These are phyloP conservation scores for grape (Vitis vinifera) DNA, from an alignment of 164 flowering plant species.

Conservation along the genomic window DNA sequence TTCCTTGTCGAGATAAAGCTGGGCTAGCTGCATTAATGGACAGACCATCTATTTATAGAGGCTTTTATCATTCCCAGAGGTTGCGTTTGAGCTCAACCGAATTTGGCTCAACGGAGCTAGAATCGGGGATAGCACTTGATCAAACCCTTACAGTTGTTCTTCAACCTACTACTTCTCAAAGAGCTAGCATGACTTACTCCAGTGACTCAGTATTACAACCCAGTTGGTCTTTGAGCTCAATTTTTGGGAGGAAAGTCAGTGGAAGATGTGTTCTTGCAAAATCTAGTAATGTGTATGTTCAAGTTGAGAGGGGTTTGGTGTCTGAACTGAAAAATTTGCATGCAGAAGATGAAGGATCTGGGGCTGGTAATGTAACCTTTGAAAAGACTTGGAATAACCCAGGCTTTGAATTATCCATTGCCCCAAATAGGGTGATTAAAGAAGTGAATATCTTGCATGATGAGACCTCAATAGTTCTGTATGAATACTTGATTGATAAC, in stretches of 20 bases:
- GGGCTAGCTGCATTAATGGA: constrained; percentile 88
- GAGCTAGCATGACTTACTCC: constrained; percentile 20
- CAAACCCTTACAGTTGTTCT: constrained; percentile 92
- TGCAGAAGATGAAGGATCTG: constrained; percentile 18
- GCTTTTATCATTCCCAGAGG: constrained; percentile 90
- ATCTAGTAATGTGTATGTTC: constrained; percentile 70
- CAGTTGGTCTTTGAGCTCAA: constrained; percentile 79
- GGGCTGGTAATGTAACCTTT: constrained; percentile 9
- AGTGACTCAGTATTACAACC: constrained; percentile 46
- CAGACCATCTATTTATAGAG: constrained; percentile 85
- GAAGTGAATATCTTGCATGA: constrained; percentile 35
- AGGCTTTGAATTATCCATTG: constrained; percentile 55
- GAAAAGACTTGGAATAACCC: constrained; percentile 35
- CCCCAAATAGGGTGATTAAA: constrained; percentile 52
- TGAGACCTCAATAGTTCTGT: constrained; percentile 45
- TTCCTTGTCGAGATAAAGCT: constrained; percentile 96
- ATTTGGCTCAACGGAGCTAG: constrained; percentile 29
- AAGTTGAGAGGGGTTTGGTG: constrained; percentile 58
- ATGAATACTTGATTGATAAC: constrained; percentile 49
- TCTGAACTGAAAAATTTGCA: constrained; percentile 33
- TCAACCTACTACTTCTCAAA: constrained; percentile 46
- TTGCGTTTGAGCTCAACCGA: constrained; percentile 60
- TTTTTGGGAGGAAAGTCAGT: constrained; percentile 69
- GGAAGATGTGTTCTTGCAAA: constrained; percentile 80
- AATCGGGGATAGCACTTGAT: constrained; percentile 62